Base-by-base conservation (phyloP, 306 rosid genomes). In the Prunus padus region DNA sequence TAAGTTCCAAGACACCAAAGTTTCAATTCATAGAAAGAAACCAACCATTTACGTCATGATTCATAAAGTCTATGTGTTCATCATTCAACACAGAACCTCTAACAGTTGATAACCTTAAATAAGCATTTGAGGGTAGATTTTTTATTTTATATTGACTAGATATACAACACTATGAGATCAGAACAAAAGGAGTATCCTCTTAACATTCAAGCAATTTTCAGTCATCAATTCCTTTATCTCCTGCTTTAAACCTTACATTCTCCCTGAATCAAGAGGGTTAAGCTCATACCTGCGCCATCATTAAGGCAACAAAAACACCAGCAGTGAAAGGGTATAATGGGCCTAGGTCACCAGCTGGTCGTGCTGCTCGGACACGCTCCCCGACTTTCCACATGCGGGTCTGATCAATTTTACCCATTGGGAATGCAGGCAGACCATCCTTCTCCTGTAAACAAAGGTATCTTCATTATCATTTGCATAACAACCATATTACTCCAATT, bases 341-440 rank as follows among this genome's bases (percentile, higher is more conserved):
- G 33, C 99, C 98, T 3, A 96, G 90, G 78, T 96, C 99, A 76
- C 98, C 96, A 4, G 87, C 92, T 11, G 98, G 92, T 40, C 98
- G 89, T 59, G 84, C 54, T 11, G 93, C 77, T 18, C 99, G 89
- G 71, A 92, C 99, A 3, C 87, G 88, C 71, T 92, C 96, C 71
- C 99, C 99, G 3, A 95, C 99, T 69, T 95, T 95, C 99, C 99
- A 95, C 99, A 92, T 95, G 66, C 91, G 93, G 52, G 99, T 95
- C 82, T 95, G 98, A 77, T 95, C 98, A 84, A 96, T 96, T 60
- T 96, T 92, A 28, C 99, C 99, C 98, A 96, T 96, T 40, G 99
- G 99, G 75, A 96, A 96, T 12, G 99, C 93, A 64, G 99, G 98
- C 28, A 92, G 86, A 79, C 98, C 99, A 50, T 96, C 98, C 81